These are phyloP conservation scores for Rhodotorula mucilaginosa DNA, from an alignment of 1,284 basidiomycete species.

Conservation along the genomic window DNA sequence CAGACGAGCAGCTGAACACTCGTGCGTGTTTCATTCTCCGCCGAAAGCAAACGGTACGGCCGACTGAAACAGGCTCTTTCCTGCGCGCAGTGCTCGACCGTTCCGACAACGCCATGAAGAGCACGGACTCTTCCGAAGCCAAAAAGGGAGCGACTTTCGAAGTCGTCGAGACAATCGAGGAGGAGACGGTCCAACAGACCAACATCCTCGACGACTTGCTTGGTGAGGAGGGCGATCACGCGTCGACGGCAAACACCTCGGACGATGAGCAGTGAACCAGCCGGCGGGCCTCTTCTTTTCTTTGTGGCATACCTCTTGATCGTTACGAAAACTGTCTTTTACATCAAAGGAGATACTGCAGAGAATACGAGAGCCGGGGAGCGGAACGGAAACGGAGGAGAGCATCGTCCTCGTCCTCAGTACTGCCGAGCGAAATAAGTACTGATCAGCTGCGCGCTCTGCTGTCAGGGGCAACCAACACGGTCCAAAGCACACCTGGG, in stretches of 20 bases:
- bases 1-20: conserved; percentile 26
- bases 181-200: conserved; percentile 6
- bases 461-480: too few relatives aligned
- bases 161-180: conserved; percentile 35
- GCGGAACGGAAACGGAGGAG: neutral
- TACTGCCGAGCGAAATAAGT: neutral
- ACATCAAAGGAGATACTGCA: neutral
- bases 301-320: neutral
- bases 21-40: conserved; percentile 4
- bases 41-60: neutral
- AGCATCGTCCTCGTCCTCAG: neutral
- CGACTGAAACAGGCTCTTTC: too few relatives aligned
- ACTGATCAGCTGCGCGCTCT: neutral
- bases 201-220: conserved; percentile 19
- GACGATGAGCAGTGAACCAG: neutral
- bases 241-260: neutral
- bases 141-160: conserved; percentile 14
- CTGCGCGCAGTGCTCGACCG: conserved; percentile 28
- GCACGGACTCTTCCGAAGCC: neutral
- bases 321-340: neutral
- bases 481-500: neutral
- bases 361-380: neutral
- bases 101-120: conserved; percentile 27
- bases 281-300: too few relatives aligned
- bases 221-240: conserved; percentile 1